Conservation (phyloP, 306 rosid species). For the Fagus crenata region DNA sequence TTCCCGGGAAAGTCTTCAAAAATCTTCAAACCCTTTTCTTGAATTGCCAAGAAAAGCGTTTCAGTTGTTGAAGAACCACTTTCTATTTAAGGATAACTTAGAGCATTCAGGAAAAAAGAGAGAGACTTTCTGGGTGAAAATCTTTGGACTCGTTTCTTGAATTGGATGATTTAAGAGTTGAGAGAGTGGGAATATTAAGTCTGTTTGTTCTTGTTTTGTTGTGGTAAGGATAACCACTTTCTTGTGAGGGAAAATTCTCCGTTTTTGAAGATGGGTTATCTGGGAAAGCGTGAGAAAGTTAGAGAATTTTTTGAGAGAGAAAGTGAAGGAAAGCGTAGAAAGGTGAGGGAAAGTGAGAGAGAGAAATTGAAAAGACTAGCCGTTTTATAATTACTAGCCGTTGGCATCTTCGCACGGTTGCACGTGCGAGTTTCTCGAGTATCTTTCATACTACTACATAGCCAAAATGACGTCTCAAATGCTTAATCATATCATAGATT, state of each 20-base stretch:
- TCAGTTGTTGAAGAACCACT: background rate
- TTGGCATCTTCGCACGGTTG: constrained; percentile 31
- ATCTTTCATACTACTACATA: too few species aligned
- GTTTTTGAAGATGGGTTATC: constrained; percentile 12
- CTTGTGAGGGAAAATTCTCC: background rate
- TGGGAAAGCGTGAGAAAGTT: constrained; percentile 23
- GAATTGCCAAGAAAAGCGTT: constrained; percentile 20
- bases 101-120: background rate
- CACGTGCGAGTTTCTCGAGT: constrained; percentile 3
- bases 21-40: constrained; percentile 27
- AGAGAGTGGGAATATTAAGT: constrained; percentile 27
- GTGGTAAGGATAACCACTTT: constrained; percentile 20
- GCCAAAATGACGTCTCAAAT: too few species aligned
- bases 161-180: background rate
- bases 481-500: too few species aligned
- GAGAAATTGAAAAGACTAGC: constrained; percentile 41
- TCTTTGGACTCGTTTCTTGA: constrained; percentile 25
- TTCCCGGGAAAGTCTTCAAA: constrained; percentile 24
- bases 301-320: constrained; percentile 24
- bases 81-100: background rate
- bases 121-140: constrained; percentile 22
- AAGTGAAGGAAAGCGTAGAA: constrained; percentile 21
- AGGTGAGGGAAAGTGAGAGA: constrained; percentile 4
- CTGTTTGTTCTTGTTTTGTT: background rate
- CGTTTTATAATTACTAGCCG: constrained; percentile 87